These are phyloP conservation scores for Colletotrichum cordylinicola DNA, from an alignment of 2,329 filamentous ascomycete genomes.

Conservation along the genomic window DNA sequence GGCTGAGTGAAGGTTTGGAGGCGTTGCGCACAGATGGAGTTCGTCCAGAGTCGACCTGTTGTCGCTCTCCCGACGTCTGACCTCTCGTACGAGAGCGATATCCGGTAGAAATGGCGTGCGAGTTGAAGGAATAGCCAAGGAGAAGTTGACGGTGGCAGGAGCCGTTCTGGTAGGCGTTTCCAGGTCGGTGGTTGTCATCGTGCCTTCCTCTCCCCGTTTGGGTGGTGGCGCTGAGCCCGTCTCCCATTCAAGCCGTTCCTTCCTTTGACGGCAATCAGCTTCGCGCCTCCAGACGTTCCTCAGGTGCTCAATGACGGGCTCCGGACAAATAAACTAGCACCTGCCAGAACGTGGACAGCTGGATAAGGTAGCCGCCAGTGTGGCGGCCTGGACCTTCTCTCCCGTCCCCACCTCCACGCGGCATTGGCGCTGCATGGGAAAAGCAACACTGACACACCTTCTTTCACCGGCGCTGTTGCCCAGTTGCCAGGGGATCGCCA, in stretches of 20 bases:
- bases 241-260: not conserved
- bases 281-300: not conserved
- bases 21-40: constrained; percentile 18
- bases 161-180: not conserved
- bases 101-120: not conserved
- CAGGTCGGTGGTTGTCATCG: not conserved
- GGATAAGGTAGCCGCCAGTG: not conserved
- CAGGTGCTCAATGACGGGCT: not conserved
- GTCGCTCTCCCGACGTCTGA: not conserved
- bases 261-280: not conserved
- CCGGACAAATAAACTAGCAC: not conserved
- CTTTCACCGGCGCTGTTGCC: not conserved
- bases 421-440: constrained; percentile 6
- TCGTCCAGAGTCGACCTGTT: not conserved
- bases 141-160: not conserved
- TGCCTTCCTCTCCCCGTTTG: not conserved
- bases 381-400: constrained; percentile 1
- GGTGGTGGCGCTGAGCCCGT: not conserved
- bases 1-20: not conserved
- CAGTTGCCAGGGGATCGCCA: not conserved
- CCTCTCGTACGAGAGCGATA: constrained; percentile 1
- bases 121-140: not conserved
- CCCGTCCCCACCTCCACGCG: constrained; percentile 9
- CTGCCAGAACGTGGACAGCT: not conserved
- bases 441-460: constrained; percentile 12